Conservation (phyloP, 2,329 filamentous ascomycete genomes). For the Sporothrix inflata region DNA sequence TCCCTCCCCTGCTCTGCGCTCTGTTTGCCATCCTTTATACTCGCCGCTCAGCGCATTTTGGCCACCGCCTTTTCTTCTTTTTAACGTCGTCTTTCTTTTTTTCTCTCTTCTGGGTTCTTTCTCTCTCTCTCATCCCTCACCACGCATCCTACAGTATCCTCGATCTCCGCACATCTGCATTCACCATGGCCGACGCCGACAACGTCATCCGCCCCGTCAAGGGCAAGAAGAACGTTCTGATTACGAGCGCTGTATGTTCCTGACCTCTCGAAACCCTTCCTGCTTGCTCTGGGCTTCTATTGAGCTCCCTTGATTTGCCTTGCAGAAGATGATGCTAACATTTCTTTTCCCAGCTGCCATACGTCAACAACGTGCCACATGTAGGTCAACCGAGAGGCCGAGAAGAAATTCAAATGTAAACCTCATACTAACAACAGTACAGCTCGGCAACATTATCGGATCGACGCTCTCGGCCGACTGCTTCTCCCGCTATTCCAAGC, state of each 20-base stretch:
- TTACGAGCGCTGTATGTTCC: slow-evolving; percentile 83
- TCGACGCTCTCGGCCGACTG: slow-evolving; percentile 88
- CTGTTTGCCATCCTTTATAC: background rate
- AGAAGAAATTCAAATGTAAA: too few relatives aligned
- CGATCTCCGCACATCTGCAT: background rate
- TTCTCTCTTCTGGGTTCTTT: too few relatives aligned
- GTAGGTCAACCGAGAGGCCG: background rate
- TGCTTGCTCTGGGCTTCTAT: background rate
- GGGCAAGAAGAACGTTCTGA: slow-evolving; percentile 82
- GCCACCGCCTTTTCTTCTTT: background rate
- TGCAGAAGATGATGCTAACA: background rate
- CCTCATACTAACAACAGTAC: background rate
- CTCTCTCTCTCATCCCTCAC: background rate
- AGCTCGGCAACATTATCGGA: slow-evolving; percentile 81
- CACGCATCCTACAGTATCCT: background rate
- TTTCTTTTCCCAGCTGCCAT: slow-evolving; percentile 32
- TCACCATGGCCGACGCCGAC: slow-evolving; percentile 17
- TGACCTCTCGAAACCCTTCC: background rate
- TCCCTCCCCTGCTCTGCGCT: background rate
- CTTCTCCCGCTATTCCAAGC: slow-evolving; percentile 79
- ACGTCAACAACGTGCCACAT: slow-evolving; percentile 72
- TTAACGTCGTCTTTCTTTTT: background rate
- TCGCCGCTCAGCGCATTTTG: background rate
- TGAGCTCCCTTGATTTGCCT: background rate
- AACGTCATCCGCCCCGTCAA: slow-evolving; percentile 61